Conservation (phyloP, 2,329 filamentous ascomycete species). For the Fusarium brevicatenulatum region DNA sequence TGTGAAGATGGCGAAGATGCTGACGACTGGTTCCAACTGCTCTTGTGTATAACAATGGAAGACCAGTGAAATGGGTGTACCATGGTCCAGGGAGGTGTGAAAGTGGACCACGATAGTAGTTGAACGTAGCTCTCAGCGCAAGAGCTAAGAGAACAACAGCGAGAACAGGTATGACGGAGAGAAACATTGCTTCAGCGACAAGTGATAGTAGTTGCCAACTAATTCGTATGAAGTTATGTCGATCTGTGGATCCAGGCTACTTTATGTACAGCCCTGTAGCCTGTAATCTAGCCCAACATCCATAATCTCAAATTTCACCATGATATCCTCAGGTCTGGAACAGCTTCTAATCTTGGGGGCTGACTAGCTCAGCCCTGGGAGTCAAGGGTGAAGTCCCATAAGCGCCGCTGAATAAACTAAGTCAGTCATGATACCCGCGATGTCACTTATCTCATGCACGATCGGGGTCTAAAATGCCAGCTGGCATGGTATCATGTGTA, state of each 20-base stretch:
- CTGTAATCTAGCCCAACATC: too few species aligned
- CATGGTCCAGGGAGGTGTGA: slow-evolving; percentile 2
- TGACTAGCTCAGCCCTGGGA: background rate
- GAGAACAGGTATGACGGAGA: background rate
- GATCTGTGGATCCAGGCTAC: background rate
- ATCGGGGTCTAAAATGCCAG: background rate
- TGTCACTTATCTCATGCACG: background rate
- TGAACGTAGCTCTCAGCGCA: background rate
- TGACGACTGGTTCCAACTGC: slow-evolving; percentile 2
- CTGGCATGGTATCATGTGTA: background rate
- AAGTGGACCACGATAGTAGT: background rate
- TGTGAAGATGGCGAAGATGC: slow-evolving; percentile 1
- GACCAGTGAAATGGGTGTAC: slow-evolving; percentile 1
- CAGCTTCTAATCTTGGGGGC: background rate
- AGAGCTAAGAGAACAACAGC: background rate
- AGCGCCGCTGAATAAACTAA: background rate
- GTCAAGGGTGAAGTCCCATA: background rate
- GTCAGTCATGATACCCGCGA: background rate
- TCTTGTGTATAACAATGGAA: background rate
- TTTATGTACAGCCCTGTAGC: background rate
- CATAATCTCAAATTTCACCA: background rate
- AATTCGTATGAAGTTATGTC: background rate
- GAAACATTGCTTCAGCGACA: background rate
- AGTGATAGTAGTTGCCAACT: background rate
- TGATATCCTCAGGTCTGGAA: background rate